Percentiles rank a stretch among this genome's conserved stretches.
Evolutionary conservation across 345 rosid genomes (phyloP).

Genomic region (Syzygium aromaticum): DNA sequence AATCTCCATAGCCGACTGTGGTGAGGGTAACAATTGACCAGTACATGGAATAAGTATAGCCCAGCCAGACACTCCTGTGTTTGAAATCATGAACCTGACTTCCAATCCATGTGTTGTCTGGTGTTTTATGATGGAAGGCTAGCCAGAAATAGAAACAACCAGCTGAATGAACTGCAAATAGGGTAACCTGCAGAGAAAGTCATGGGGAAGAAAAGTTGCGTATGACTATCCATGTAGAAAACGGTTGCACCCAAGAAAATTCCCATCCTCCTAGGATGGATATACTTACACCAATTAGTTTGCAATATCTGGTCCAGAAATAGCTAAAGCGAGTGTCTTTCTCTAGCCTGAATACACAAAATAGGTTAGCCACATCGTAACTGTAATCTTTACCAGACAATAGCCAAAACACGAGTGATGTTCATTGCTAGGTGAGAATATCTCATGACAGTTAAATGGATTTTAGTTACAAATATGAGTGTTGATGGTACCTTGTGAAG

Average conservation of each 20-base stretch:
- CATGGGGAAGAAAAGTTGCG: not conserved
- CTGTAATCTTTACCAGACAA: not conserved
- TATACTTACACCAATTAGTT: slow-evolving; percentile 56
- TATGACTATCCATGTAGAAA: not conserved
- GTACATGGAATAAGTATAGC: slow-evolving; percentile 88
- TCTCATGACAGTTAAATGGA: not conserved
- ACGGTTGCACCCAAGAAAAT: not conserved
- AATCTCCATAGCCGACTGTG: slow-evolving; percentile 87
- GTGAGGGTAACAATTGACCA: slow-evolving; percentile 94
- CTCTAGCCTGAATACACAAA: slow-evolving; percentile 50
- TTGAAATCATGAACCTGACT: slow-evolving; percentile 40
- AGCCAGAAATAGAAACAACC: slow-evolving; percentile 81
- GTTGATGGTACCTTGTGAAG: slow-evolving; percentile 46
- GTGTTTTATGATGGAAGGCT: slow-evolving; percentile 37
- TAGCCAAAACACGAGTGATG: not conserved
- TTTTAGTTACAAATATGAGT: not conserved
- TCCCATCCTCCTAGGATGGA: not conserved
- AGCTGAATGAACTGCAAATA: slow-evolving; percentile 72
- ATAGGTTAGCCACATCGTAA: not conserved
- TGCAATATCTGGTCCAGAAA: slow-evolving; percentile 50
- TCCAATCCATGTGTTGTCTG: slow-evolving; percentile 72
- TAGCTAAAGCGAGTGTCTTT: slow-evolving; percentile 75
- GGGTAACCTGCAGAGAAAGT: slow-evolving; percentile 50
- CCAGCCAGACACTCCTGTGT: slow-evolving; percentile 60
- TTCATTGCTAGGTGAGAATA: not conserved